Base-by-base conservation (phyloP, 805 yeast species). In the Candida xyloterini region DNA sequence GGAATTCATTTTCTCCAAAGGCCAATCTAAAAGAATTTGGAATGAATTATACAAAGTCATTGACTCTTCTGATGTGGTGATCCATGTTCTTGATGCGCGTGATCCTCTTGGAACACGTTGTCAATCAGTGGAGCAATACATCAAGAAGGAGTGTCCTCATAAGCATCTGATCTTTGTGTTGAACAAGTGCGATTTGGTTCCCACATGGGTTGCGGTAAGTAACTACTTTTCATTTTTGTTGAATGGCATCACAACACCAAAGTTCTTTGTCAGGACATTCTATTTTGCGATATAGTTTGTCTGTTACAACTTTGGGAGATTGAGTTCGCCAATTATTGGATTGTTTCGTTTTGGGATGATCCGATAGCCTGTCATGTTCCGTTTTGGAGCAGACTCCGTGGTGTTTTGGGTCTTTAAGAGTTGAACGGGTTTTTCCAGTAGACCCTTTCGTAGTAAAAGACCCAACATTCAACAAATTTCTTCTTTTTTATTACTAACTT, bases 181-280 rank as follows among this genome's bases (percentile, higher is more conserved):
- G 67, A 91, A 91, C 77, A 91, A 91, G 74, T 90, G 97, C 77
- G 99, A 91, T 73, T 79, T 91, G 58, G 96, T 91, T 37, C 99
- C 99, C 49, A 91, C 96, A 33, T 91, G 98, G 97, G 97, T 88
- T 58, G 97, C 98, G 57, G 98, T 90, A 88, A 77, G 98, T 89
- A 65, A 60, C 35, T 15, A 32, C 38, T 35, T 34, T 34, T 41
- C 33, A 31, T 35, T 39, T 42, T 13, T 34, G 27, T 38, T 26
- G 36, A 38, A 32, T 38, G 36, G 32, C 36, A 24, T 35, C 33
- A 16, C 24, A 30, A 15, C 48, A 62, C 96, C 96, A 87, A 84
- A 79, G 91, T 76, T 80, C 70, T 78, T 78, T 73, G 93, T 84
- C 93, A 84, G 89, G 93, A 69, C 73, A 62, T 66, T 66, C 71